Conservation (phyloP, 305 asterid genomes). For the Fraxinus paxiana region DNA sequence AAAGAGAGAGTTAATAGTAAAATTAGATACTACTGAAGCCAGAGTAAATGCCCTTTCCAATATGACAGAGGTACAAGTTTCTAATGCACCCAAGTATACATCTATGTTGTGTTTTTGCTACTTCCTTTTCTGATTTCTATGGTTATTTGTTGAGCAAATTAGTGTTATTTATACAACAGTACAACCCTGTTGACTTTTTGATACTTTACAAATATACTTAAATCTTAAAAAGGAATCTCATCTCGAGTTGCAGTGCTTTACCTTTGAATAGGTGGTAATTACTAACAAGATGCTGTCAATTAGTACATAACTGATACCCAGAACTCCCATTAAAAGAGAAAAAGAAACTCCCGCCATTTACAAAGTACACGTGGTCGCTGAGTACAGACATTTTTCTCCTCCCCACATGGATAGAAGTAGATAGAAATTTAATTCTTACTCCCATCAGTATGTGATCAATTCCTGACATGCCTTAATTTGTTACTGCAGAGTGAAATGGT, state of each 20-base stretch:
- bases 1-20: conserved; percentile 69
- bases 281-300: neutral
- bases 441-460: neutral
- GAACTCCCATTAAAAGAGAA: neutral
- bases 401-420: neutral
- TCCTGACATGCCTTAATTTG: conserved; percentile 21
- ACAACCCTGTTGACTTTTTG: neutral
- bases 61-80: conserved; percentile 66
- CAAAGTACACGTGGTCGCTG: neutral
- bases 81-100: no score
- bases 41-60: conserved; percentile 62
- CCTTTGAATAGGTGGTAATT: neutral
- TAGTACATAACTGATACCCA: neutral
- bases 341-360: neutral
- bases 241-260: neutral
- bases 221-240: neutral
- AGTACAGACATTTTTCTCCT: neutral
- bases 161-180: neutral
- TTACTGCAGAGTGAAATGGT: conserved; percentile 77
- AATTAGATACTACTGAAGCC: conserved; percentile 76
- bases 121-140: neutral
- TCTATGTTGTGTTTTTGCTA: neutral
- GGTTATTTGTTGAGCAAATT: neutral
- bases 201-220: neutral
- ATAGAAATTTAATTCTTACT: neutral